Conservation (phyloP, 1,284 basidiomycete genomes). For the Schizophyllum commune region DNA sequence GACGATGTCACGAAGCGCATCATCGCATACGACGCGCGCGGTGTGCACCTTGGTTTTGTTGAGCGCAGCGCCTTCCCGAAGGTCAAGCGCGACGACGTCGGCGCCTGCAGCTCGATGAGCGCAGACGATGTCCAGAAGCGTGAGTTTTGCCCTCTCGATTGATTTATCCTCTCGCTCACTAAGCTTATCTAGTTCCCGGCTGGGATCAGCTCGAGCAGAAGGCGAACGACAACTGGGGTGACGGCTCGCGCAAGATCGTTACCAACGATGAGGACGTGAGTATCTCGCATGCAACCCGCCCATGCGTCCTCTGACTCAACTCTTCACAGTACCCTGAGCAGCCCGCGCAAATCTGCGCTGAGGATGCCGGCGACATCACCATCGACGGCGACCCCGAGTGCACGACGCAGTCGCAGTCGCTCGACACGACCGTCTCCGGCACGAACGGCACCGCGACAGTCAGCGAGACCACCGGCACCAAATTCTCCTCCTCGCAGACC, state of each 20-base stretch:
- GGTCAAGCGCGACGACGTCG: not conserved
- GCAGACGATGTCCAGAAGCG: constrained; percentile 4
- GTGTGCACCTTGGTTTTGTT: not conserved
- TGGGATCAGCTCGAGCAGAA: constrained; percentile 4
- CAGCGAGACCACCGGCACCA: not conserved
- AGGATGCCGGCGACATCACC: not conserved
- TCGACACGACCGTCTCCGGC: not conserved
- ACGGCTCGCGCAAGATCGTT: constrained; percentile 5
- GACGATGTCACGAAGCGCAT: constrained; percentile 1
- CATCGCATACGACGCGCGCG: not conserved
- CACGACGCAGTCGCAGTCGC: not conserved
- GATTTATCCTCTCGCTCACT: not conserved
- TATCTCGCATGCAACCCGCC: not conserved
- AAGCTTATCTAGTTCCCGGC: constrained; percentile 6
- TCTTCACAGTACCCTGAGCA: not conserved
- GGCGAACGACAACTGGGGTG: constrained; percentile 7
- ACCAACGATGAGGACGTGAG: constrained; percentile 5
- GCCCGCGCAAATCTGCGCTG: not conserved
- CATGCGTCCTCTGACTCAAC: not conserved
- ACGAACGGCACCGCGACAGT: constrained; percentile 3
- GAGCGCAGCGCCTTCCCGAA: not conserved
- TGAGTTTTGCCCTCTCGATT: too few relatives aligned
- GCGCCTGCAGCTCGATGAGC: constrained; percentile 3
- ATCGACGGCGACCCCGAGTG: not conserved
- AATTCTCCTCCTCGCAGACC: constrained; percentile 1